These are phyloP conservation scores for Triticum monococcum DNA, from an alignment of 176 grass and related monocot genomes.

Conservation along the genomic window DNA sequence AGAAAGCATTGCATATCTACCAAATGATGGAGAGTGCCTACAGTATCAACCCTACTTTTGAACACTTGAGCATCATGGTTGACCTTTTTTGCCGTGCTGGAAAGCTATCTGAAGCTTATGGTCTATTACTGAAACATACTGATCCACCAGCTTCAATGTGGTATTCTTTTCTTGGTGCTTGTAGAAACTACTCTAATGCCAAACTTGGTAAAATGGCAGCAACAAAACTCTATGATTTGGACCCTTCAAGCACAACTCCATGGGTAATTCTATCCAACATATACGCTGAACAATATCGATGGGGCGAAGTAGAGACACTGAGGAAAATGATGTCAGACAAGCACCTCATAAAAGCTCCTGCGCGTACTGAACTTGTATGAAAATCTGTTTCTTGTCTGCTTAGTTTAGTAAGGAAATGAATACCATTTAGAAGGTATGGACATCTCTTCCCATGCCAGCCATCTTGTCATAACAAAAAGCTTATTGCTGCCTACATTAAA, in stretches of 20 bases:
- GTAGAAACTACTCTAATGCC: conserved; percentile 25
- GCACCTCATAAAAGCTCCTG: conserved; percentile 30
- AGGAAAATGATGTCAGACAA: conserved; percentile 32
- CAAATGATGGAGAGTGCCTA: conserved; percentile 24
- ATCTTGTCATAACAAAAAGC: not conserved
- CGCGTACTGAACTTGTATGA: conserved; percentile 18
- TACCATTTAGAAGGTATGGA: not conserved
- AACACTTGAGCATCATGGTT: conserved; percentile 43
- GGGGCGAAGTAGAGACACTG: conserved; percentile 39
- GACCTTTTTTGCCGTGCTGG: conserved; percentile 43
- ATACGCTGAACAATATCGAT: conserved; percentile 37
- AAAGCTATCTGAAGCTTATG: conserved; percentile 39
- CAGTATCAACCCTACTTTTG: conserved; percentile 24
- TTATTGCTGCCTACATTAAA: not conserved
- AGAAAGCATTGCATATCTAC: conserved; percentile 33
- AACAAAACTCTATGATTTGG: conserved; percentile 32
- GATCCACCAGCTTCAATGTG: conserved; percentile 36
- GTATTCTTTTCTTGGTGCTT: conserved; percentile 47
- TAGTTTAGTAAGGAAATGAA: not conserved
- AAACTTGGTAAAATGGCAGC: conserved; percentile 33
- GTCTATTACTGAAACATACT: conserved; percentile 21
- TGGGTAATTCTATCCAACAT: conserved; percentile 44
- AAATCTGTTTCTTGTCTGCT: not conserved
- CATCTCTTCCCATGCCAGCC: not conserved
- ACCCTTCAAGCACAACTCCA: conserved; percentile 33